Base-by-base conservation (phyloP, 208 protist species). In the Naegleria gruberi region DNA sequence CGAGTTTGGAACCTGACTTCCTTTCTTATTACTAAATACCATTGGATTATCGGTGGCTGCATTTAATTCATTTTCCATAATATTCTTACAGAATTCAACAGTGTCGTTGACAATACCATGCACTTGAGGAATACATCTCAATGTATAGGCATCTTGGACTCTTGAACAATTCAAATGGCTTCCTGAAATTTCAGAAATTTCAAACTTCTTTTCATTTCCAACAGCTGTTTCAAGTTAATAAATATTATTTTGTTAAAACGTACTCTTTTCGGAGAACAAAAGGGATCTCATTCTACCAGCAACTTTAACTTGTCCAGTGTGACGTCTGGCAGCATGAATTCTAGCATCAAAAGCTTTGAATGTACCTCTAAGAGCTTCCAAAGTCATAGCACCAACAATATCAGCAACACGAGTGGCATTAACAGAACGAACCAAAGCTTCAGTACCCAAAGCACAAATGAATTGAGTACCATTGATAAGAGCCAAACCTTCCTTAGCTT, bases 401-500 rank as follows among this genome's bases (percentile, higher is more conserved):
- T 95, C 92, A 0, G 96, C 94, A 5, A 86, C 77, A 4, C 90
- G 47, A 6, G 86, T 55, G 51, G 93, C 43, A 26, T 55, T 91
- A 26, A 91, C 55, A 26, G 93, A 90, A 8, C 94, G 90, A 37
- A 93, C 85, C 10, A 97, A 43, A 23, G 95, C 95, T 81, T 97
- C 94, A 7, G 92, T 89, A 40, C 91, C 94, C 37, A 96, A 74
- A 44, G 94, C 93, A 23, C 94, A 93, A 42, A 97, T 97, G 34
- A 97, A 93, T 92, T 97, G 95, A 34, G 96, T 98, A 30, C 96
- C 96, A 92, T 98, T 98, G 46, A 98, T 97, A 6, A 98, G 84
- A 41, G 96, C 95, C 40, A 98, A 92, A 44, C 96, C 96, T 84
- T 96, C 95, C 82, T 96, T 96, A 15, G 95, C 92, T 30, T 55